A percentile compares a stretch with the other conserved stretches of the same genome.
Evolutionary conservation across 2,329 filamentous ascomycete genomes (phyloP).

Genomic region (Xylariaceae sp.): DNA sequence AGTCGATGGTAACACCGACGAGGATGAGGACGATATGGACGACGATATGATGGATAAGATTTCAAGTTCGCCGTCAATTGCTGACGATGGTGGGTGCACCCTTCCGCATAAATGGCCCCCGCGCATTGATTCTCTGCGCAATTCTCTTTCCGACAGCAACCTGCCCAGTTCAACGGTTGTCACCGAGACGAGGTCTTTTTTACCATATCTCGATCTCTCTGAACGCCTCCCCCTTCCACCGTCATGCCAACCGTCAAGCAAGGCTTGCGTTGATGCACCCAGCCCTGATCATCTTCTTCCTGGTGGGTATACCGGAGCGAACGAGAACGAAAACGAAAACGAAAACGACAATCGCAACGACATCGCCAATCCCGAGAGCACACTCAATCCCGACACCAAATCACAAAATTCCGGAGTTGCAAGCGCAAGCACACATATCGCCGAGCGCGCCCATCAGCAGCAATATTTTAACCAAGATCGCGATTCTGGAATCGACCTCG

Average conservation of each 20-base stretch:
- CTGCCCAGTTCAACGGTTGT: conserved; percentile 29
- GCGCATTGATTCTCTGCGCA: conserved; percentile 40
- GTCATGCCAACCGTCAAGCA: conserved; percentile 30
- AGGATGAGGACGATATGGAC: conserved; percentile 64
- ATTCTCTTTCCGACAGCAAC: conserved; percentile 28
- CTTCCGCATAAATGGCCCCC: conserved; percentile 39
- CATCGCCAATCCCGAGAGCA: conserved; percentile 19
- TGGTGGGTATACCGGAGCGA: conserved; percentile 40
- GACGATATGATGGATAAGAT: conserved; percentile 98
- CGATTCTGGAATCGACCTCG: conserved; percentile 18
- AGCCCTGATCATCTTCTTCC: conserved; percentile 43
- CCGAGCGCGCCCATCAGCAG: conserved; percentile 9
- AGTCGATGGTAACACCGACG: conserved; percentile 54
- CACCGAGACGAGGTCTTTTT: conserved; percentile 37
- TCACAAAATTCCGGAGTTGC: conserved; percentile 16
- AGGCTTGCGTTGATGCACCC: conserved; percentile 29
- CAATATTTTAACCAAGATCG: conserved; percentile 2
- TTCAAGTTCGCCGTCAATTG: conserved; percentile 93
- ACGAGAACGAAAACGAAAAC: conserved; percentile 12
- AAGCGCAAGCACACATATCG: conserved; percentile 3
- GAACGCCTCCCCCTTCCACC: conserved; percentile 30
- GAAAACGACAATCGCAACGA: conserved; percentile 35
- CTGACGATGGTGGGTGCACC: conserved; percentile 85
- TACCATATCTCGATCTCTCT: conserved; percentile 39
- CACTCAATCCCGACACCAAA: conserved; percentile 11